Percentiles rank a stretch among this genome's conserved stretches.
Evolutionary conservation across 1,139 yeast genomes (phyloP).

Genomic region (Zhuliangozyma blackwelliae): DNA sequence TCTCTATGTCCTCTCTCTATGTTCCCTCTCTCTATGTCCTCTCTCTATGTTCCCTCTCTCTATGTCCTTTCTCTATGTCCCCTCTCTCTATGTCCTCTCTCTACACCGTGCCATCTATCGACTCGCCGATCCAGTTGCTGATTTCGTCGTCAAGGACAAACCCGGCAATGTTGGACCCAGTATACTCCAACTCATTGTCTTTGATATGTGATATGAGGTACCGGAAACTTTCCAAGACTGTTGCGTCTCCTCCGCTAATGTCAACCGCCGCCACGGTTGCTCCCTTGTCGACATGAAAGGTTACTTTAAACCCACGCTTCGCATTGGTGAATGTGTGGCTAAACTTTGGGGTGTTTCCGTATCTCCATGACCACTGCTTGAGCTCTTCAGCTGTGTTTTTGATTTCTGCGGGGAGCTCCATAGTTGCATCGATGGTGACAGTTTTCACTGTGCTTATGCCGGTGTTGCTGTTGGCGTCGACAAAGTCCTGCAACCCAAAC

Average conservation of each 20-base stretch:
- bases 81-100: too few relatives aligned
- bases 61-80: too few relatives aligned
- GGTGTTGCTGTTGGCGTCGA: slow-evolving; percentile 13
- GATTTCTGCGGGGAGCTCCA: slow-evolving; percentile 47
- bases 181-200: slow-evolving; percentile 24
- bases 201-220: slow-evolving; percentile 25
- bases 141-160: slow-evolving; percentile 38
- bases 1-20: too few relatives aligned
- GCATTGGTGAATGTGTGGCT: slow-evolving; percentile 38
- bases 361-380: slow-evolving; percentile 65
- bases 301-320: slow-evolving; percentile 27
- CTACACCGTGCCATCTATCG: slow-evolving; percentile 48
- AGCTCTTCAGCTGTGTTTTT: slow-evolving; percentile 39
- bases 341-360: slow-evolving; percentile 68
- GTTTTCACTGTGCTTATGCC: slow-evolving; percentile 2
- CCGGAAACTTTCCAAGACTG: slow-evolving; percentile 22
- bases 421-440: slow-evolving; percentile 21
- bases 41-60: too few relatives aligned
- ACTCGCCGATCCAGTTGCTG: slow-evolving; percentile 45
- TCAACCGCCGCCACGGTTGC: slow-evolving; percentile 5
- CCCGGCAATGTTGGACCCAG: slow-evolving; percentile 44
- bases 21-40: too few relatives aligned
- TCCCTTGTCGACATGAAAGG: slow-evolving; percentile 40
- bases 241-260: slow-evolving; percentile 10
- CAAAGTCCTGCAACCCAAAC: slow-evolving; percentile 33